These are phyloP conservation scores for Sporothrix protearum DNA, from an alignment of 2,329 filamentous ascomycete species.

Conservation along the genomic window DNA sequence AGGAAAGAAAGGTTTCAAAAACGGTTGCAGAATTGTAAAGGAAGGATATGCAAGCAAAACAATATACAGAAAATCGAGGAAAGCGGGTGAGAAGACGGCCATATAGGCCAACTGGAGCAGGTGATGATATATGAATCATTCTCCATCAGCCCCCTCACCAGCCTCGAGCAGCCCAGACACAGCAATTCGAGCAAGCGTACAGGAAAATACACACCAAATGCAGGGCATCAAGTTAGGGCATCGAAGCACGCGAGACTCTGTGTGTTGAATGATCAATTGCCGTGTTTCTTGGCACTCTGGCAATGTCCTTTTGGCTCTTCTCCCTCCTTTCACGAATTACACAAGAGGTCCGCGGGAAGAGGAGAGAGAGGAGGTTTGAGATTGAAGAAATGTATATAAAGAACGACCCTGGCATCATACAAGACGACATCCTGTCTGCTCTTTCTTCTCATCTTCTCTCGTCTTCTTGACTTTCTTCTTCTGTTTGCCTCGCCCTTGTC, in stretches of 20 bases:
- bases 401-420: not conserved
- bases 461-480: not conserved
- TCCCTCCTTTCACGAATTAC: not conserved
- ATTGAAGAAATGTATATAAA: not conserved
- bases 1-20: not conserved
- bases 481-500: not conserved
- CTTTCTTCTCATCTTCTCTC: not conserved
- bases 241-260: not conserved
- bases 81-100: not conserved
- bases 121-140: constrained; percentile 26
- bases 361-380: too few species aligned
- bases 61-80: not conserved
- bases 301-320: not conserved
- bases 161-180: not conserved
- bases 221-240: too few species aligned
- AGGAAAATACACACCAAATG: not conserved
- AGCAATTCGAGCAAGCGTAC: not conserved
- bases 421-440: not conserved
- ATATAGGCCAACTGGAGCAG: not conserved
- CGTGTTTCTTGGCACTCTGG: not conserved
- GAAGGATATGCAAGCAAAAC: not conserved
- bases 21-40: not conserved
- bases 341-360: too few species aligned
- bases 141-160: not conserved
- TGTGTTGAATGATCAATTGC: not conserved